These are phyloP conservation scores for Brasenia schreberi DNA, from an alignment of 164 flowering plant species.

Conservation along the genomic window DNA sequence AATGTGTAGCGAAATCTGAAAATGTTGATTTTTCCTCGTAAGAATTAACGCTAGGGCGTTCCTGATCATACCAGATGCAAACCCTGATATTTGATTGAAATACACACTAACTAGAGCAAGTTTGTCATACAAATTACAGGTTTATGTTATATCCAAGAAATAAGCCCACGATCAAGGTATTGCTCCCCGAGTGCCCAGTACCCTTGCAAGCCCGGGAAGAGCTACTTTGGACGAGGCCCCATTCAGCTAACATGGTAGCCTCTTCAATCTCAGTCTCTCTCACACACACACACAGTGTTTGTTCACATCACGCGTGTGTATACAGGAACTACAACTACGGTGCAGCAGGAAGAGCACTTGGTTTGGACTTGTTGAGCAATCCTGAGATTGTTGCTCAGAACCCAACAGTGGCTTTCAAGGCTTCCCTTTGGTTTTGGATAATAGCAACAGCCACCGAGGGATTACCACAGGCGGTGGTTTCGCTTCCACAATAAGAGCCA, in stretches of 20 bases:
- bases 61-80: no score
- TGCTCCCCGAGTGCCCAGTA: slow-evolving; percentile 11
- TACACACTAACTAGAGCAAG: no score
- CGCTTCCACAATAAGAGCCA: slow-evolving; percentile 5
- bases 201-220: slow-evolving; percentile 16
- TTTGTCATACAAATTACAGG: slow-evolving; percentile 10
- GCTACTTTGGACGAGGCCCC: slow-evolving; percentile 26
- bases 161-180: slow-evolving; percentile 13
- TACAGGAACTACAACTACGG: slow-evolving; percentile 8
- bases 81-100: no score
- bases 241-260: slow-evolving; percentile 18
- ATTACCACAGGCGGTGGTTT: neutral
- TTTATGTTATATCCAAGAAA: slow-evolving; percentile 24
- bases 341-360: slow-evolving; percentile 7
- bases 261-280: neutral
- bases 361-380: slow-evolving; percentile 7
- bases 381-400: slow-evolving; percentile 13
- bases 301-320: neutral
- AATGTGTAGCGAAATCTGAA: no score
- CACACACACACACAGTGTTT: no score
- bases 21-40: no score
- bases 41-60: no score
- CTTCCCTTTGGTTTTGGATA: slow-evolving; percentile 22
- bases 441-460: neutral
- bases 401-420: slow-evolving; percentile 11